phyloP scores from a whole-genome alignment of 140 eudicot genomes.

The Stevia rebaudiana region DNA sequence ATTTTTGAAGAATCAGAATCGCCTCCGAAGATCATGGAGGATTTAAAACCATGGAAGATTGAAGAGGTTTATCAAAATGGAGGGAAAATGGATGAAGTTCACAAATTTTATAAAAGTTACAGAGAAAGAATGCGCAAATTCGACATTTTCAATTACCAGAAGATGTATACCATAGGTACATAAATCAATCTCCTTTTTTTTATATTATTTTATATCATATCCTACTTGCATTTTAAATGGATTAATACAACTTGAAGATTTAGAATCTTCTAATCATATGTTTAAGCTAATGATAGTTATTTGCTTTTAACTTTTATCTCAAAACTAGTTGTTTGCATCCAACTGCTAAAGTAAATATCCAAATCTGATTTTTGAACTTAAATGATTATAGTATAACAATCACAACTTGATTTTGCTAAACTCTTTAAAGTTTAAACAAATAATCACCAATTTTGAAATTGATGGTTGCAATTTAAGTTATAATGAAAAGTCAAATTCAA shows the following conservation, averaged over 20 bases:
- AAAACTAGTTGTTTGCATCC: too few species aligned
- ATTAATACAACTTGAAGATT: not conserved
- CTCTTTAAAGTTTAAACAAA: not conserved
- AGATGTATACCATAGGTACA: conserved; percentile 93
- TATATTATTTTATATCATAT: not conserved
- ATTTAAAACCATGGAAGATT: conserved; percentile 92
- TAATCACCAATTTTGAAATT: not conserved
- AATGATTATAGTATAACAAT: not conserved
- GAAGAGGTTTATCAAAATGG: conserved; percentile 55
- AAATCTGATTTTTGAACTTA: not conserved
- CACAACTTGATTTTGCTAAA: not conserved
- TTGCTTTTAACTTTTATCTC: not conserved
- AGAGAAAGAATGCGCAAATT: conserved; percentile 86
- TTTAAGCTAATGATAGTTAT: not conserved
- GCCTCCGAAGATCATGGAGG: conserved; percentile 62
- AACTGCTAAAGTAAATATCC: not conserved
- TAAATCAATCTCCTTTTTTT: not conserved
- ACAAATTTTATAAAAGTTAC: conserved; percentile 78
- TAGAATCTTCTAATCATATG: not conserved
- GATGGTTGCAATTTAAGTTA: not conserved
- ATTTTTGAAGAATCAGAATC: conserved; percentile 84
- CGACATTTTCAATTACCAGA: conserved; percentile 91
- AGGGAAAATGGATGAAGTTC: conserved; percentile 53
- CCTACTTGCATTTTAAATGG: not conserved
- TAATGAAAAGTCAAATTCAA: conserved; percentile 1